Conservation (phyloP, 2,329 filamentous ascomycete genomes). For the Daldinia sp. region DNA sequence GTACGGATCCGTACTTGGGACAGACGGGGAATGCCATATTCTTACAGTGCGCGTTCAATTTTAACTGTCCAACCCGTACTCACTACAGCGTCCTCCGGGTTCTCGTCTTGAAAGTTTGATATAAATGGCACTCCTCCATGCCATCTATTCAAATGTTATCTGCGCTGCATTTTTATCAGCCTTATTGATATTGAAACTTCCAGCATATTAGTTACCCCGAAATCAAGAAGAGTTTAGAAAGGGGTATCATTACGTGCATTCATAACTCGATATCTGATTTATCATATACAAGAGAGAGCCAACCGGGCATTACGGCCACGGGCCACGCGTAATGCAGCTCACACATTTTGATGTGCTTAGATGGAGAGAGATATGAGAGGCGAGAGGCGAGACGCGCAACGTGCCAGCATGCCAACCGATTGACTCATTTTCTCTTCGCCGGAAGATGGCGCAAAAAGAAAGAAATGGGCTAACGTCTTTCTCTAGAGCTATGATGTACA, state of each 20-base stretch:
- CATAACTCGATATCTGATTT: neutral
- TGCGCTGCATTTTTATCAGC: conserved; percentile 11
- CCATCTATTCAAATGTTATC: conserved; percentile 1
- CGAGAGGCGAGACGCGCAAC: conserved; percentile 2
- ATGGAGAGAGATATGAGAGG: too few species aligned
- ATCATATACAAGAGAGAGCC: neutral
- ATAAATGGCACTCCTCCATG: conserved; percentile 30
- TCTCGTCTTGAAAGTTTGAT: conserved; percentile 23
- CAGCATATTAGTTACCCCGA: neutral
- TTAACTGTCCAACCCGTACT: neutral
- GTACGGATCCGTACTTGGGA: neutral
- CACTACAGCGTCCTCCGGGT: conserved; percentile 35
- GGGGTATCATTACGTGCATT: neutral
- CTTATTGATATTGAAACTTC: conserved; percentile 13
- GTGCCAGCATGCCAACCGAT: conserved; percentile 8
- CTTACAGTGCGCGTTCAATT: neutral
- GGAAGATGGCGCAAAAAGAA: conserved; percentile 11
- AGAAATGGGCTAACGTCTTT: conserved; percentile 31
- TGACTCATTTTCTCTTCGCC: conserved; percentile 13
- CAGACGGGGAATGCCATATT: neutral
- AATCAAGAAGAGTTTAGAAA: neutral
- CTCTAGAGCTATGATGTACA: conserved; percentile 35
- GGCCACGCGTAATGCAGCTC: conserved; percentile 6
- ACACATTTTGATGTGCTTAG: neutral
- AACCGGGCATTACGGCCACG: neutral